These are phyloP conservation scores for Sarocladiaceae sp. DNA, from an alignment of 2,329 filamentous ascomycete species.

Conservation along the genomic window DNA sequence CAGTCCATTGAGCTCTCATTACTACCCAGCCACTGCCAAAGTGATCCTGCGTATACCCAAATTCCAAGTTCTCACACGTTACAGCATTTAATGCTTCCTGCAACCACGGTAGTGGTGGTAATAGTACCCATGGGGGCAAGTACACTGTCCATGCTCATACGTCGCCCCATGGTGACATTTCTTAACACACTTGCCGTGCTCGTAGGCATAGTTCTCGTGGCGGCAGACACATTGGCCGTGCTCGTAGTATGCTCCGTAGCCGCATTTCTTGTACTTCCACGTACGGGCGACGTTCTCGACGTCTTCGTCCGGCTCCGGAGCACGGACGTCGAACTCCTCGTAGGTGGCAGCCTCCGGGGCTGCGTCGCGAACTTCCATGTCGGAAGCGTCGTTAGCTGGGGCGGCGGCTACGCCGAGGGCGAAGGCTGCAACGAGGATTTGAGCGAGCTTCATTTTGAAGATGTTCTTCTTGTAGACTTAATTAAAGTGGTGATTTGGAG, in stretches of 20 bases:
- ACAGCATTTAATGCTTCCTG: too few relatives aligned
- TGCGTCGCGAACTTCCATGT: background rate
- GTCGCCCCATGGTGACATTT: background rate
- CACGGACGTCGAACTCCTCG: background rate
- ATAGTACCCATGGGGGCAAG: background rate
- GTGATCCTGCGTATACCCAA: too few relatives aligned
- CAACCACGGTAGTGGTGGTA: background rate
- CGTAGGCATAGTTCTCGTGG: background rate
- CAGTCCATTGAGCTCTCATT: too few relatives aligned
- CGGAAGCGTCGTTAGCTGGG: background rate
- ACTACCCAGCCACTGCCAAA: too few relatives aligned
- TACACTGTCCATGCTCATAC: background rate
- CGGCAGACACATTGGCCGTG: background rate
- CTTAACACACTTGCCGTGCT: background rate
- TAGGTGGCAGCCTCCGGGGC: background rate
- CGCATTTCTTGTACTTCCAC: background rate
- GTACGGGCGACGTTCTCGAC: background rate
- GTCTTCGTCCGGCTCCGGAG: background rate
- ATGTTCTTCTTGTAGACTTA: background rate
- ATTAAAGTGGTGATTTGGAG: too few relatives aligned
- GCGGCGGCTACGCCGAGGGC: background rate
- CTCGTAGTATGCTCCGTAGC: background rate
- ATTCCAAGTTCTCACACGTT: too few relatives aligned
- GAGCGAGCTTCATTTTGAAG: background rate
- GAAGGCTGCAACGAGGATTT: background rate